Conservation (phyloP, 2,329 filamentous ascomycete species). For the Phyllosticta paracitricarpa region DNA sequence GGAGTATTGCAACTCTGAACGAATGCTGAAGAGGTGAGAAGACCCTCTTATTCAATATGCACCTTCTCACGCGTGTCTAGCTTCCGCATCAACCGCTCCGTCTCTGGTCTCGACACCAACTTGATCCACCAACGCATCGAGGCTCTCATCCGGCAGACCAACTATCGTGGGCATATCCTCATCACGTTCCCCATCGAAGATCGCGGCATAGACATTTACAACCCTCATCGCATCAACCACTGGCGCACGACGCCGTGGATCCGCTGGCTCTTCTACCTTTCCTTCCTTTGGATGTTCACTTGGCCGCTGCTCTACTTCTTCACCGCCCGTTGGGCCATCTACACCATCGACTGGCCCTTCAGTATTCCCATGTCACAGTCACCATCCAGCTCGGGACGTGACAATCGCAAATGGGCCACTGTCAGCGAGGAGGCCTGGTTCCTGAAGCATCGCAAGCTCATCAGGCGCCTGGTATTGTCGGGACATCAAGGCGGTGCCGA, state of each 20-base stretch:
- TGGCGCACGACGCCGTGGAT: conserved; percentile 58
- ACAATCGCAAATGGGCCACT: conserved; percentile 38
- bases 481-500: conserved; percentile 47
- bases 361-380: conserved; percentile 24
- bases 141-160: conserved; percentile 50
- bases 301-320: conserved; percentile 62
- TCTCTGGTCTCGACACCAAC: conserved; percentile 52
- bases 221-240: conserved; percentile 49
- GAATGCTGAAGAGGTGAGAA: conserved; percentile 41
- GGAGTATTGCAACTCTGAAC: conserved; percentile 50
- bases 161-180: conserved; percentile 53
- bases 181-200: conserved; percentile 53
- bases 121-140: conserved; percentile 44
- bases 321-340: conserved; percentile 58
- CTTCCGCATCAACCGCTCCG: conserved; percentile 32
- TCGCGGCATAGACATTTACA: conserved; percentile 52
- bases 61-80: background rate
- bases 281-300: conserved; percentile 57
- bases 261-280: conserved; percentile 53
- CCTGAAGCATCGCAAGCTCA: conserved; percentile 50
- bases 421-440: conserved; percentile 48
- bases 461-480: conserved; percentile 50
- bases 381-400: background rate
- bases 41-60: background rate
- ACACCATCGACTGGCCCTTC: conserved; percentile 51